Evolutionary conservation across 2,329 filamentous ascomycete species (phyloP).

Genomic region (Plectosphaerella plurivora): DNA sequence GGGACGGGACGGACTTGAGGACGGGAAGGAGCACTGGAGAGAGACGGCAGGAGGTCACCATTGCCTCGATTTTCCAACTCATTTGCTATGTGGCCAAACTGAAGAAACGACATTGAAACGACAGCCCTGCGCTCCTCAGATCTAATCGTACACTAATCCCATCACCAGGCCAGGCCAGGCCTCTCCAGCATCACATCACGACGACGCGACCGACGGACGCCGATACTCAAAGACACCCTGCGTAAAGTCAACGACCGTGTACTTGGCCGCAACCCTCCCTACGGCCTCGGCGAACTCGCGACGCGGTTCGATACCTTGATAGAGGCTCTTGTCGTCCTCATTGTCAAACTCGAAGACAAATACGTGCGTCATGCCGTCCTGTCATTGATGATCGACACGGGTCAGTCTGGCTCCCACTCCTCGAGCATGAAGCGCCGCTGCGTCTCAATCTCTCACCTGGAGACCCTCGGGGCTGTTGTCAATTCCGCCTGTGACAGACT

Average conservation of each 20-base stretch:
- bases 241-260: conserved; percentile 57
- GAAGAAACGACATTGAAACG: too few relatives aligned
- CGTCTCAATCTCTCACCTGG: conserved; percentile 37
- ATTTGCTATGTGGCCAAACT: too few relatives aligned
- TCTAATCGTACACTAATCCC: too few relatives aligned
- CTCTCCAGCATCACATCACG: background rate
- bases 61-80: too few relatives aligned
- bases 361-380: conserved; percentile 63
- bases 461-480: conserved; percentile 59
- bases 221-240: conserved; percentile 31
- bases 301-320: conserved; percentile 23
- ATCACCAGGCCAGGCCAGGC: too few relatives aligned
- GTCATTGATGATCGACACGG: background rate
- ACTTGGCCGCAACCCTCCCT: conserved; percentile 43
- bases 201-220: background rate
- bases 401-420: background rate
- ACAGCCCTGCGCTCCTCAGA: too few relatives aligned
- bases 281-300: conserved; percentile 28
- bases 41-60: too few relatives aligned
- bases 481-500: conserved; percentile 50
- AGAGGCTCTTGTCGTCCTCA: conserved; percentile 63
- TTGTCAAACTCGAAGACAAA: conserved; percentile 66
- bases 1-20: too few relatives aligned
- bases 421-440: too few relatives aligned
- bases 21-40: too few relatives aligned